Evolutionary conservation across 2,329 filamentous ascomycete genomes (phyloP).

Genomic region (Cytospora chrysosperma): DNA sequence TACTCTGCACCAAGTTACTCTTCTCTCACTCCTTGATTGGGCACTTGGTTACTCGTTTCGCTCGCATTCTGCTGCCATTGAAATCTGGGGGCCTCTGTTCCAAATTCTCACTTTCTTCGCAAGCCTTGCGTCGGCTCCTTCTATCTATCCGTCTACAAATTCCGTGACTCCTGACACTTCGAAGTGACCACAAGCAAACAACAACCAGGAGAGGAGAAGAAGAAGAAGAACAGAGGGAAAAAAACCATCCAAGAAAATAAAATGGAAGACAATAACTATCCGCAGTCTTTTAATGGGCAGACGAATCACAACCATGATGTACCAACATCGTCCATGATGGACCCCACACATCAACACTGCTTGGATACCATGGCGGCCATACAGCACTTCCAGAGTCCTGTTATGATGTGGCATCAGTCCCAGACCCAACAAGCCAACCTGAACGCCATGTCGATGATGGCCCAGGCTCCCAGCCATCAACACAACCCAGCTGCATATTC

Average conservation of each 20-base stretch:
- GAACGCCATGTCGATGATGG: constrained; percentile 23
- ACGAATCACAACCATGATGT: constrained; percentile 14
- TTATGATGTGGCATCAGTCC: constrained; percentile 21
- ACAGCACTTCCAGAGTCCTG: constrained; percentile 17
- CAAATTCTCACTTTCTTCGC: background rate
- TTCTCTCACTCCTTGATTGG: constrained; percentile 1
- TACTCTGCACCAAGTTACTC: background rate
- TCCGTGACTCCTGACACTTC: background rate
- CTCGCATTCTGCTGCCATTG: background rate
- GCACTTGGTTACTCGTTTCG: background rate
- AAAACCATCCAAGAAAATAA: too few relatives aligned
- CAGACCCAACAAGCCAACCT: constrained; percentile 8
- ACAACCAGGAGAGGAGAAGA: too few relatives aligned
- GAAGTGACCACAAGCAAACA: too few relatives aligned
- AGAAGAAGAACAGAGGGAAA: too few relatives aligned
- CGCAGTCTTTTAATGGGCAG: constrained; percentile 18
- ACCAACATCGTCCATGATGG: constrained; percentile 11
- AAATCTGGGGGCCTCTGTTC: background rate
- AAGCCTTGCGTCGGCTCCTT: background rate
- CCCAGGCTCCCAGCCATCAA: constrained; percentile 12
- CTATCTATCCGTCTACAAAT: background rate
- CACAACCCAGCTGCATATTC: constrained; percentile 13
- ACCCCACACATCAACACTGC: constrained; percentile 11
- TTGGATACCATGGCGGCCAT: constrained; percentile 21
- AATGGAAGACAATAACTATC: constrained; percentile 21